Evolutionary conservation across 169 alveolate species (phyloP).

Genomic region (Plasmodium coatneyi): DNA sequence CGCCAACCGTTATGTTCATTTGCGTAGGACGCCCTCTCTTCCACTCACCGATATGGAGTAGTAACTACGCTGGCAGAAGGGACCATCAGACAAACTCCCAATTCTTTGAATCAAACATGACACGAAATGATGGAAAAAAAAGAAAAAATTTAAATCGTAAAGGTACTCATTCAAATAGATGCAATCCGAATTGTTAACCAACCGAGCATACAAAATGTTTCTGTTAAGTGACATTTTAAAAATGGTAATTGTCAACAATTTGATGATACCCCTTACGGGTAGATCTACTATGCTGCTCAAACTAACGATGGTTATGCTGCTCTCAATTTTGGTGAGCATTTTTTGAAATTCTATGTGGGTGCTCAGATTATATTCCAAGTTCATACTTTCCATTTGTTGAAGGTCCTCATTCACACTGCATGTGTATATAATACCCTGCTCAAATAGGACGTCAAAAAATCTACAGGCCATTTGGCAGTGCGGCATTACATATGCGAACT

Average conservation of each 20-base stretch:
- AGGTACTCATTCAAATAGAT: not conserved
- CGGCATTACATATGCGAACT: constrained; percentile 15
- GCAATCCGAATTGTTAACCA: constrained; percentile 6
- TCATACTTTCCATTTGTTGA: not conserved
- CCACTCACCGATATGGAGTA: constrained; percentile 31
- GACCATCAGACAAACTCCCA: not conserved
- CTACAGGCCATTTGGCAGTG: not conserved
- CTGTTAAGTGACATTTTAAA: constrained; percentile 35
- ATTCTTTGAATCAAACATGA: constrained; percentile 9
- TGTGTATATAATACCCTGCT: constrained; percentile 13
- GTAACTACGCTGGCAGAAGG: constrained; percentile 19
- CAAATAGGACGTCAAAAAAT: constrained; percentile 14
- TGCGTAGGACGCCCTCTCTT: not conserved
- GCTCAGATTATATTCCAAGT: not conserved
- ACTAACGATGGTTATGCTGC: constrained; percentile 20
- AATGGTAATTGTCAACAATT: constrained; percentile 17
- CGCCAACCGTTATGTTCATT: not conserved
- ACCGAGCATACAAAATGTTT: constrained; percentile 3
- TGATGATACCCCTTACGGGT: constrained; percentile 13
- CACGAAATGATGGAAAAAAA: constrained; percentile 36
- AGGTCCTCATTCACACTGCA: constrained; percentile 6
- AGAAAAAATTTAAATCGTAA: constrained; percentile 21
- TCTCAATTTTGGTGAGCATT: constrained; percentile 15
- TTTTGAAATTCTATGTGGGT: constrained; percentile 35
- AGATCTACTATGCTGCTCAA: not conserved